Percentiles rank a stretch among this genome's conserved stretches.
Evolutionary conservation across 768 basidiomycete genomes (phyloP).

Genomic region (Russula sp.): DNA sequence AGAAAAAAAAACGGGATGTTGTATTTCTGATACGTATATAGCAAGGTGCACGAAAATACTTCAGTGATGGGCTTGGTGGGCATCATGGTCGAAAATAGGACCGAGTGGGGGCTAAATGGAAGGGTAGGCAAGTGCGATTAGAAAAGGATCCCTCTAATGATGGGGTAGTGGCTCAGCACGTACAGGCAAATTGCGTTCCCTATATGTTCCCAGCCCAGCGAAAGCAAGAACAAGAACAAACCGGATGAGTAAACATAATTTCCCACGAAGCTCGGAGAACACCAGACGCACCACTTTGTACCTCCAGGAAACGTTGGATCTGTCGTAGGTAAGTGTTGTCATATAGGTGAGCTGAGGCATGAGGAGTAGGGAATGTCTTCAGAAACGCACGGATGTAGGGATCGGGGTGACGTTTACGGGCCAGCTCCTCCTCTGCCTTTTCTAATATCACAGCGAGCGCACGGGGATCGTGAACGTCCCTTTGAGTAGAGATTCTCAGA

Average conservation of each 20-base stretch:
- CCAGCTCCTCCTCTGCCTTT: constrained; percentile 74
- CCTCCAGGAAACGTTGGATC: constrained; percentile 83
- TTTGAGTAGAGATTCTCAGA: constrained; percentile 34
- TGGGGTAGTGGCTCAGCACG: constrained; percentile 32
- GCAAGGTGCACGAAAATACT: not conserved
- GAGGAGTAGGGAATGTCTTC: not conserved
- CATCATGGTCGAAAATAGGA: constrained; percentile 30
- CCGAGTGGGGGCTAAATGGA: constrained; percentile 24
- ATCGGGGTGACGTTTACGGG: constrained; percentile 74
- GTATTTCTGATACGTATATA: not conserved
- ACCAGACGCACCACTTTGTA: constrained; percentile 84
- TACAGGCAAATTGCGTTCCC: constrained; percentile 85
- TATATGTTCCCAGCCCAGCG: constrained; percentile 31
- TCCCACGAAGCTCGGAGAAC: not conserved
- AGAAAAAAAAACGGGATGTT: too few species aligned
- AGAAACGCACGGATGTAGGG: constrained; percentile 71
- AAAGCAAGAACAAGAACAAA: constrained; percentile 9
- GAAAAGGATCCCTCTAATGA: not conserved
- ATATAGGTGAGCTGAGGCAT: constrained; percentile 8
- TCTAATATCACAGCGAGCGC: constrained; percentile 73
- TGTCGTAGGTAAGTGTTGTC: constrained; percentile 35
- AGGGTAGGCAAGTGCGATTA: not conserved
- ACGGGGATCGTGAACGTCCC: constrained; percentile 82
- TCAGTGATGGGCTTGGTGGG: constrained; percentile 24
- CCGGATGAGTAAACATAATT: constrained; percentile 13